Percentiles rank a stretch among this genome's conserved stretches.
phyloP scores from a whole-genome alignment of 768 basidiomycete species.

The Leccinum broughii region DNA sequence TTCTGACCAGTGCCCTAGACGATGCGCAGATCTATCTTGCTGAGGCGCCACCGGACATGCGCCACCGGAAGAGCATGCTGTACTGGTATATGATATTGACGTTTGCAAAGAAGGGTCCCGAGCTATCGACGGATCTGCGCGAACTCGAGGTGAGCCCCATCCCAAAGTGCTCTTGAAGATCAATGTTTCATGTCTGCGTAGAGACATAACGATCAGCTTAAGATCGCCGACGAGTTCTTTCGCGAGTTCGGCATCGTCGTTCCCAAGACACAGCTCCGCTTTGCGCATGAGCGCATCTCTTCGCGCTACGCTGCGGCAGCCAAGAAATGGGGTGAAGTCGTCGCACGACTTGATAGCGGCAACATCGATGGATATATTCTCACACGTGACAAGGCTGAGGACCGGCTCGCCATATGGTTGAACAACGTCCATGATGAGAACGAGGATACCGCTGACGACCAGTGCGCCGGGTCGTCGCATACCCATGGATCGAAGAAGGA shows the following conservation, averaged over 20 bases:
- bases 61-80: constrained; percentile 56
- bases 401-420: constrained; percentile 58
- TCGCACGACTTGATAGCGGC: constrained; percentile 37
- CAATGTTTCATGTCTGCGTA: constrained; percentile 16
- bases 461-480: background rate
- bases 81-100: constrained; percentile 60
- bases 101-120: constrained; percentile 49
- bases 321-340: constrained; percentile 47
- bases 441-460: background rate
- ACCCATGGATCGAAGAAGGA: constrained; percentile 22
- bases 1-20: constrained; percentile 57
- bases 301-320: constrained; percentile 44
- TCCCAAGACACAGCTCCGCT: constrained; percentile 51
- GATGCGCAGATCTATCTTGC: constrained; percentile 56
- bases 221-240: constrained; percentile 53
- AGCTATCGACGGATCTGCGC: constrained; percentile 45
- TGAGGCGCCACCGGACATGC: constrained; percentile 59
- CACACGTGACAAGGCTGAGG: constrained; percentile 45
- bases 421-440: constrained; percentile 43
- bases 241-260: constrained; percentile 43
- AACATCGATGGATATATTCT: constrained; percentile 24
- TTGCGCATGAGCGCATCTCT: constrained; percentile 51
- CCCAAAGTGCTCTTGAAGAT: background rate
- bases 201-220: constrained; percentile 41
- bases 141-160: constrained; percentile 47